A percentile compares a stretch with the other conserved stretches of the same genome.
These are phyloP conservation scores for Coemansia asiatica DNA, from an alignment of 192 early-diverging fungal species.

Conservation along the genomic window DNA sequence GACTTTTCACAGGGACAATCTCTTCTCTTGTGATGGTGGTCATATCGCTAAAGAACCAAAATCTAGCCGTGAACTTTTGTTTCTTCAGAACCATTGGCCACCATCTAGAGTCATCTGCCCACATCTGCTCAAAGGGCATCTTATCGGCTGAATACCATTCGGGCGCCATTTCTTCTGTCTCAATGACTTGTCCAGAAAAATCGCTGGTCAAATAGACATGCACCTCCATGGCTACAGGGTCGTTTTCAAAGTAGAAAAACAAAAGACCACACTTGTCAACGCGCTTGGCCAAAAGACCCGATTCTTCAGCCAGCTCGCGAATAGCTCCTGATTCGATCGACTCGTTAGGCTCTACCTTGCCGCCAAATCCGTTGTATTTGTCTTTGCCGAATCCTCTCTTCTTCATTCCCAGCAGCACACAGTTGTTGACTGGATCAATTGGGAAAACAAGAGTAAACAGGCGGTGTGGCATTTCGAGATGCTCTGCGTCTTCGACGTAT, in stretches of 20 bases:
- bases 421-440: conserved; percentile 5
- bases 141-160: conserved; percentile 62
- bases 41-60: conserved; percentile 53
- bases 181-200: conserved; percentile 53
- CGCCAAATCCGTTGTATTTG: conserved; percentile 76
- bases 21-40: conserved; percentile 31
- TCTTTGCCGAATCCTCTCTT: conserved; percentile 76
- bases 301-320: conserved; percentile 67
- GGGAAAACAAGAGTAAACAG: conserved; percentile 53
- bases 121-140: conserved; percentile 71
- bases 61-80: conserved; percentile 54
- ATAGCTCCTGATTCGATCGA: conserved; percentile 61
- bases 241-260: conserved; percentile 66
- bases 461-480: conserved; percentile 24
- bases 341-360: conserved; percentile 72
- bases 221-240: conserved; percentile 63
- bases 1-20: conserved; percentile 3
- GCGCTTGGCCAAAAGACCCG: conserved; percentile 41
- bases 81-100: conserved; percentile 56
- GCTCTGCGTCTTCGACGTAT: conserved; percentile 30
- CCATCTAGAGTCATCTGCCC: conserved; percentile 71
- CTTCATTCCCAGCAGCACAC: conserved; percentile 75
- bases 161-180: conserved; percentile 78
- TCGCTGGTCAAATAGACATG: conserved; percentile 60
- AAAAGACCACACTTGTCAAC: conserved; percentile 59